Conservation (phyloP, 2,329 filamentous ascomycete species). For the Hymenoscyphus albidus region DNA sequence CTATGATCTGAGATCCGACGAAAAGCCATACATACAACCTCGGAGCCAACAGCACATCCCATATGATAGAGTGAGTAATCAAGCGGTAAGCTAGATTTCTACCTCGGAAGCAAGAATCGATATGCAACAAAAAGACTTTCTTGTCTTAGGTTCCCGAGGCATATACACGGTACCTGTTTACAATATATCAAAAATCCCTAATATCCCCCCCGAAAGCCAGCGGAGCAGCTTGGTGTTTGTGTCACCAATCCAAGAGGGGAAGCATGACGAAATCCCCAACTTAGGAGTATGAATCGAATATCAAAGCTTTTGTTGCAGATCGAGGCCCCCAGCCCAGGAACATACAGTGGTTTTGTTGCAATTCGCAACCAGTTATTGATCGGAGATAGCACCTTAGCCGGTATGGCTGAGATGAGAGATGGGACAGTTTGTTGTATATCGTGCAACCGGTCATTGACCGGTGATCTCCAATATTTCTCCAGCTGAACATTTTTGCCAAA, state of each 20-base stretch:
- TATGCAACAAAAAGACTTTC: background rate
- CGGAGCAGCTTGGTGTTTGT: no score
- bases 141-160: no score
- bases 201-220: background rate
- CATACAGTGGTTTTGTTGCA: background rate
- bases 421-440: no score
- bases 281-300: background rate
- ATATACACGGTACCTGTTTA: no score
- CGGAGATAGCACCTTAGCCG: no score
- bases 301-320: background rate
- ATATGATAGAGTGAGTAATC: background rate
- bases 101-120: background rate
- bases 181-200: no score
- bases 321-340: background rate
- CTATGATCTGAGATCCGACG: background rate
- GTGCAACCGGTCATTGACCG: background rate
- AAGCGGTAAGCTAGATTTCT: background rate
- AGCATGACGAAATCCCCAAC: no score
- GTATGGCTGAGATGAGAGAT: no score
- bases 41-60: background rate
- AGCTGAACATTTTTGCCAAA: background rate
- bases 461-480: background rate
- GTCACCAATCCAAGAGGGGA: no score
- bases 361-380: background rate
- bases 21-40: background rate